phyloP scores from a whole-genome alignment of 2,329 filamentous ascomycete genomes.

The Monosporascus sp. region DNA sequence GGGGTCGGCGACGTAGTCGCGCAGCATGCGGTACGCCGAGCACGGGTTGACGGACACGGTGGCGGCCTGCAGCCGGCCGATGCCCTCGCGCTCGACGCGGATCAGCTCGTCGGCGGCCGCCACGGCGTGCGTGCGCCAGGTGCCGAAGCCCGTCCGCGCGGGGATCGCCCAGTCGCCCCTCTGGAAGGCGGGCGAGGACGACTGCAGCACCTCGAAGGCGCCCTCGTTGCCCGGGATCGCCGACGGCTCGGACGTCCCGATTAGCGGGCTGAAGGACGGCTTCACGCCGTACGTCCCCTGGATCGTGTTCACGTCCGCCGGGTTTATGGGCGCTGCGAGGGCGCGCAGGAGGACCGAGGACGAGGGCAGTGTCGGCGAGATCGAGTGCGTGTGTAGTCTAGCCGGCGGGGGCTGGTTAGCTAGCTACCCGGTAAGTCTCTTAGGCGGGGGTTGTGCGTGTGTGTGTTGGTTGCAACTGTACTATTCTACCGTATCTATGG shows the following conservation, averaged over 20 bases:
- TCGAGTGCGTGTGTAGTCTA: constrained; percentile 69
- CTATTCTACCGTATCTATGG: too few species aligned
- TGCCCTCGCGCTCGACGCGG: constrained; percentile 53
- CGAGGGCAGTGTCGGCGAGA: constrained; percentile 66
- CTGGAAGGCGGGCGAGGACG: constrained; percentile 53
- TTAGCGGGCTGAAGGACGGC: constrained; percentile 67
- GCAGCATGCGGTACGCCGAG: constrained; percentile 89
- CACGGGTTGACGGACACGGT: constrained; percentile 91
- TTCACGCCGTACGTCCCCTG: constrained; percentile 93
- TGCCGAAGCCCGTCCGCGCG: constrained; percentile 76
- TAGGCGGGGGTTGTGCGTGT: too few species aligned
- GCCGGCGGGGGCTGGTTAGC: too few species aligned
- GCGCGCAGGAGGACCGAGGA: constrained; percentile 71
- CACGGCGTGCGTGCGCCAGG: constrained; percentile 89
- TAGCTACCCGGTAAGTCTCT: too few species aligned
- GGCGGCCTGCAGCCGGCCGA: constrained; percentile 74
- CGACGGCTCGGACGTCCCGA: constrained; percentile 72
- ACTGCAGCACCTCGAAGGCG: constrained; percentile 79
- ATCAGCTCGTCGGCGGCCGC: constrained; percentile 37
- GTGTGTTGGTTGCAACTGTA: too few species aligned
- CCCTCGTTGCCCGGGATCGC: constrained; percentile 88
- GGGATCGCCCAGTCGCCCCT: constrained; percentile 95
- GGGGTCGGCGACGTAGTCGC: constrained; percentile 60
- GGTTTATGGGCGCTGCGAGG: constrained; percentile 90
- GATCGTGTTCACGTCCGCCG: constrained; percentile 95